Percentiles rank a stretch among this genome's conserved stretches.
These are phyloP conservation scores for Elaeis oleifera DNA, from an alignment of 202 grass and related monocot genomes.

Conservation along the genomic window DNA sequence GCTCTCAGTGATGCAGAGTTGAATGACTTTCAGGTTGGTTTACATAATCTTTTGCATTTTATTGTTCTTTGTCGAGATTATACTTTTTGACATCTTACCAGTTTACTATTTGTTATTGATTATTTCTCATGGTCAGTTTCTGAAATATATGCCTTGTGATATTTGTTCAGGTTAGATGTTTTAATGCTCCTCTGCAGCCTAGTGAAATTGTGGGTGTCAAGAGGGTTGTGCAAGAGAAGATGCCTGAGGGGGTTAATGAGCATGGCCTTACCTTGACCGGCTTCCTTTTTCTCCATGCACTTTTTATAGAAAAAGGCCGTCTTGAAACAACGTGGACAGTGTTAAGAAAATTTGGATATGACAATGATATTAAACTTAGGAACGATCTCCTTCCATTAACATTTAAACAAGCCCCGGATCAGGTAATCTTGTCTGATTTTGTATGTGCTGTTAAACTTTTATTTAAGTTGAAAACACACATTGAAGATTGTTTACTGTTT, in stretches of 20 bases:
- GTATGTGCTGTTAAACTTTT: slow-evolving; percentile 7
- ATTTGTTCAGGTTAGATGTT: slow-evolving; percentile 65
- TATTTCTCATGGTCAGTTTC: too few species aligned
- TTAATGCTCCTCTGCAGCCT: slow-evolving; percentile 80
- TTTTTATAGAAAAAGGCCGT: slow-evolving; percentile 98
- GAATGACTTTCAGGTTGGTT: slow-evolving; percentile 82
- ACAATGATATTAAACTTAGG: slow-evolving; percentile 90
- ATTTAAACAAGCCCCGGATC: slow-evolving; percentile 82
- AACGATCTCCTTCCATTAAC: slow-evolving; percentile 69
- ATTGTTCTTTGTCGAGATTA: slow-evolving; percentile 3
- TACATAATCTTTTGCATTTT: not conserved
- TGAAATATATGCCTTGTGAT: too few species aligned
- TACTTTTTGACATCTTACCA: too few species aligned
- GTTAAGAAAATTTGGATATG: slow-evolving; percentile 93
- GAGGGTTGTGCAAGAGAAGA: slow-evolving; percentile 91
- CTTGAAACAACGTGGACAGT: slow-evolving; percentile 97
- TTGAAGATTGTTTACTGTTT: too few species aligned
- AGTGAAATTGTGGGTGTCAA: slow-evolving; percentile 90
- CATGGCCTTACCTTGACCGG: slow-evolving; percentile 82
- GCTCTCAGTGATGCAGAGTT: slow-evolving; percentile 86
- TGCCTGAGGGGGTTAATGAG: slow-evolving; percentile 86
- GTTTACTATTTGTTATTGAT: not conserved
- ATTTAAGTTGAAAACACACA: too few species aligned
- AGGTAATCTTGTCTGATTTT: slow-evolving; percentile 40
- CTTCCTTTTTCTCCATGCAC: slow-evolving; percentile 88